Base-by-base conservation (phyloP, 352 stramenopile species). In the Pelagophyceae sp. region DNA sequence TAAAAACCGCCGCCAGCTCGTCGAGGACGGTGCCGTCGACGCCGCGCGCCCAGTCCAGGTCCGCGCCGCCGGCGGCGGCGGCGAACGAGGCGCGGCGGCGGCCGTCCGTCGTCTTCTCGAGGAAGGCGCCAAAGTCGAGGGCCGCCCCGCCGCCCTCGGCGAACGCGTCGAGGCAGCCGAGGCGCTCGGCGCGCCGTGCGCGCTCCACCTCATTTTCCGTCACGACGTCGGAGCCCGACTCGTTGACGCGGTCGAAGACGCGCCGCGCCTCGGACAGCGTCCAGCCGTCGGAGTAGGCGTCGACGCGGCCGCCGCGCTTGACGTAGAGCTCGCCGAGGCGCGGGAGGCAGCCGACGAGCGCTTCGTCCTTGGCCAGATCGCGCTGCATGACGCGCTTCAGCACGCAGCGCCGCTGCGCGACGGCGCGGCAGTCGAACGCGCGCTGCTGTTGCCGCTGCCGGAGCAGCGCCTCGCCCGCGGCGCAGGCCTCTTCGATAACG, bases 201-300 rank as follows among this genome's bases (percentile, higher is more conserved):
- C 35, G 35, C 2, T 2, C 67, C 2, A 1, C 17, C 11, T 23
- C 33, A 0, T 11, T 37, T 23, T 6, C 35, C 33, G 67, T 23
- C 11, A 58, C 11, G 23, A 32, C 1, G 33, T 37, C 67, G 17
- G 23, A 20, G 23, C 67, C 2, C 11, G 15, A 0, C 29, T 5
- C 19, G 38, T 74, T n/a, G 33, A 74, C 6, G n/a, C 33, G 37
- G 38, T 74, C 67, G 67, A 74, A 74, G 17, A 74, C 6, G 20
- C 67, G 67, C 1, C 67, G 38, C 11, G 35, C 17, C 11, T 74
- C 67, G 20, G 2, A 31, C 35, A 74, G 38, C 35, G 67, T 35
- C 6, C 29, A 58, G 33, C 67, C 67, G 20, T 74, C 67, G 35
- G 15, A 20, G n/a, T 35, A 74, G 20, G 2, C 25, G 15, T 35